Evolutionary conservation across 2,329 filamentous ascomycete genomes (phyloP).

Genomic region (Fusarium luffae): DNA sequence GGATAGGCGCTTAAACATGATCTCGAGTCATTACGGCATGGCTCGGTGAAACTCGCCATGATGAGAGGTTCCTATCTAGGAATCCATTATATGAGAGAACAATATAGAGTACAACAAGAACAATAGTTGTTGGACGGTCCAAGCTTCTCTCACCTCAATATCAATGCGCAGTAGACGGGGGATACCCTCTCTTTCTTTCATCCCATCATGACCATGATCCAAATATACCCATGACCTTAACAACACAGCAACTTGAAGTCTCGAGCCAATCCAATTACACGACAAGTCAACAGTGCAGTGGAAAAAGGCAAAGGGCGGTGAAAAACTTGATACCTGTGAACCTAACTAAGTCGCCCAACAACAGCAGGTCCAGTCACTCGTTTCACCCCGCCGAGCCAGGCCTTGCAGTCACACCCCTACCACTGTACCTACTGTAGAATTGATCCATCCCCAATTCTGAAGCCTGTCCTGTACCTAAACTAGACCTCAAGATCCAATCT

Average conservation of each 20-base stretch:
- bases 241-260: not conserved
- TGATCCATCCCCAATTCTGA: not conserved
- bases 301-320: slow-evolving; percentile 43
- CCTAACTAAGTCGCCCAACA: slow-evolving; percentile 39
- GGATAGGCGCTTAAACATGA: slow-evolving; percentile 8
- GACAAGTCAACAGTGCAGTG: slow-evolving; percentile 28
- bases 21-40: slow-evolving; percentile 17
- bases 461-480: not conserved
- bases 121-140: slow-evolving; percentile 18
- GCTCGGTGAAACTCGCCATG: slow-evolving; percentile 9
- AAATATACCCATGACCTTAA: not conserved
- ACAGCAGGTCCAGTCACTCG: slow-evolving; percentile 30
- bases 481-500: slow-evolving; percentile 41
- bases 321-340: slow-evolving; percentile 40
- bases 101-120: not conserved
- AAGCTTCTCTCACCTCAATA: slow-evolving; percentile 16
- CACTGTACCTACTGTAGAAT: not conserved
- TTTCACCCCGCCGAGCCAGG: slow-evolving; percentile 30
- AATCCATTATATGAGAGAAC: not conserved
- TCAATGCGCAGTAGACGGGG: not conserved
- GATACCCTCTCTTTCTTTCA: not conserved
- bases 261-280: slow-evolving; percentile 31
- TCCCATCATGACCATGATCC: slow-evolving; percentile 32
- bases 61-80: not conserved
- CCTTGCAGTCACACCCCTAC: slow-evolving; percentile 17